Base-by-base conservation (phyloP, 176 grass and related monocot species). In the Poa annua region DNA sequence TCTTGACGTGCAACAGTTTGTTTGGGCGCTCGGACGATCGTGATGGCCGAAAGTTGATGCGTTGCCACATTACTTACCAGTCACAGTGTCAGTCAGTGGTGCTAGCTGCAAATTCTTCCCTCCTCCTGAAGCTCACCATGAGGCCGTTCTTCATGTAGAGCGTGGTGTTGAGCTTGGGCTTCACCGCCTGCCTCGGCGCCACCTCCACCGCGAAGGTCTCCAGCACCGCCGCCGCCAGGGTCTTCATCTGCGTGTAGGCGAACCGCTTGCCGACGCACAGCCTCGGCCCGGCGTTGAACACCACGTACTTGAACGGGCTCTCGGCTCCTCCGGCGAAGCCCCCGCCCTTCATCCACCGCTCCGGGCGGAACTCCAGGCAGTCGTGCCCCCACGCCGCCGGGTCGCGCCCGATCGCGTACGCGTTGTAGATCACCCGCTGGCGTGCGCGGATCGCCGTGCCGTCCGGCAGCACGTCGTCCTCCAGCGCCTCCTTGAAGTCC, bases 161-260 rank as follows among this genome's bases (percentile, higher is more conserved):
- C 72, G 92, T 97, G 67, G 94, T 94, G 73, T 87, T 92, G 73
- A 94, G 38, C 78, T 97, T 97, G 44, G 92, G 90, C 52, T 84
- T 90, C 25, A 98, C 82, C 89, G 69, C 72, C 76, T 93, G 96
- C 62, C 88, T 82, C 4, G 84, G 84, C 73, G 49, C 71, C 76
- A 90, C 88, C 68, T 84, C 87, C 60, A 98, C 91, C 11, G 36
- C 78, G 80, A 91, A 98, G 82, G 80, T 49, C 34, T 64, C 42
- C 26, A 98, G 67, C 78, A 95, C 80, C 9, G 87, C 85, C 13
- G 96, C 92, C 65, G 80, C 92, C 74, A 66, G 87, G 19, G 88
- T 91, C 85, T 95, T 95, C 96, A 98, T 98, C 88, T 98, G 92
- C 79, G 88, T 51, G 88, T 93, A 98, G 0, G 96, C 92, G 57